phyloP scores from a whole-genome alignment of 2,329 filamentous ascomycete species.

The Diaporthe citriasiana region DNA sequence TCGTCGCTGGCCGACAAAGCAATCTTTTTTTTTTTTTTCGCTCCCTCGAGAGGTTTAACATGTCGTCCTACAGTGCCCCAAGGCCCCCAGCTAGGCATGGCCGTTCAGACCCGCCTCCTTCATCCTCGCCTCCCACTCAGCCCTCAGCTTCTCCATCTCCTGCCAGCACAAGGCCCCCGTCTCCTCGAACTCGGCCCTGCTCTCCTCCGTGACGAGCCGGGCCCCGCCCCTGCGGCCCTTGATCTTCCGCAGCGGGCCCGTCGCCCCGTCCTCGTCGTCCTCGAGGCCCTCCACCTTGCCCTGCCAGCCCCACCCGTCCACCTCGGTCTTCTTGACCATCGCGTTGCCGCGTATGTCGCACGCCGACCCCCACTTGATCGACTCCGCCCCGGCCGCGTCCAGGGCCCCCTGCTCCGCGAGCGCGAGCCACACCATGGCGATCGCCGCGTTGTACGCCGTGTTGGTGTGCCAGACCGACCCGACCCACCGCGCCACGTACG shows the following conservation, averaged over 20 bases:
- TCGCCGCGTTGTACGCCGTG: slow-evolving; percentile 82
- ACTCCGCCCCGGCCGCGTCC: slow-evolving; percentile 67
- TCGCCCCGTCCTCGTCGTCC: slow-evolving; percentile 51
- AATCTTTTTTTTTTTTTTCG: background rate
- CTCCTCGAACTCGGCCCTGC: slow-evolving; percentile 72
- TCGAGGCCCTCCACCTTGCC: slow-evolving; percentile 68
- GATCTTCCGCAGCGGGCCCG: slow-evolving; percentile 64
- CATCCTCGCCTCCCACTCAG: slow-evolving; percentile 72
- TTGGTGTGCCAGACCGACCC: slow-evolving; percentile 92
- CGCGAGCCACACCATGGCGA: slow-evolving; percentile 82
- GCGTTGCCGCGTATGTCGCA: slow-evolving; percentile 70
- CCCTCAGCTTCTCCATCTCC: slow-evolving; percentile 79
- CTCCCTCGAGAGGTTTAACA: background rate
- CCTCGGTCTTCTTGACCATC: slow-evolving; percentile 81
- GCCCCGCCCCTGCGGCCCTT: slow-evolving; percentile 72
- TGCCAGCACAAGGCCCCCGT: slow-evolving; percentile 74
- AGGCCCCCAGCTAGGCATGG: background rate
- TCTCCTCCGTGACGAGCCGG: slow-evolving; percentile 71
- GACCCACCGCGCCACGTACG: slow-evolving; percentile 80
- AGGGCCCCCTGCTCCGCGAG: slow-evolving; percentile 76
- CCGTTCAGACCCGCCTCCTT: slow-evolving; percentile 10
- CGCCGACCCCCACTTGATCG: slow-evolving; percentile 88
- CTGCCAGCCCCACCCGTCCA: slow-evolving; percentile 86
- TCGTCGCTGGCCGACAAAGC: no score
- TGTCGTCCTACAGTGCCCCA: no score